Evolutionary conservation across 2,329 filamentous ascomycete genomes (phyloP).

Genomic region (Colletotrichum lupini): DNA sequence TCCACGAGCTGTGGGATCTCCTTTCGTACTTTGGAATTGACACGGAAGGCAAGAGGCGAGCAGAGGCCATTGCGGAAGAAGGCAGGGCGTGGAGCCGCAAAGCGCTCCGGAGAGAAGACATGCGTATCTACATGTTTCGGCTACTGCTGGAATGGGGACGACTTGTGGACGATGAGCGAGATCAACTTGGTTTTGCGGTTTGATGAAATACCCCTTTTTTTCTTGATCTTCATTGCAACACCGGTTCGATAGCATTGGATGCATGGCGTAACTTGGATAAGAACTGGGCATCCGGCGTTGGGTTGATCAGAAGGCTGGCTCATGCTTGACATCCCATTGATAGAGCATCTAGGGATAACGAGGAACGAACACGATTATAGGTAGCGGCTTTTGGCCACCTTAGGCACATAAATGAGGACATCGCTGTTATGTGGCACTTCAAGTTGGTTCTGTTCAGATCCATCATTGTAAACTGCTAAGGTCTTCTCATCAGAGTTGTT

Average conservation of each 20-base stretch:
- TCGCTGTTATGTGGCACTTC: not conserved
- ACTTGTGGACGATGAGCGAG: constrained; percentile 66
- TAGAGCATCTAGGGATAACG: not conserved
- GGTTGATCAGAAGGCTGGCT: not conserved
- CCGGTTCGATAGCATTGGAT: not conserved
- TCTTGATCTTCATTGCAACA: not conserved
- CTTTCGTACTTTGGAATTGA: constrained; percentile 37
- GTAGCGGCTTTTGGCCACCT: not conserved
- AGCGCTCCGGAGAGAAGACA: constrained; percentile 74
- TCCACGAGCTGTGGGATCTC: constrained; percentile 35
- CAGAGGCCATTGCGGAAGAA: constrained; percentile 42
- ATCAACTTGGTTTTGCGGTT: constrained; percentile 46
- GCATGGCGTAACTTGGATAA: not conserved
- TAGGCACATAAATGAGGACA: not conserved
- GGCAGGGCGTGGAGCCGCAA: constrained; percentile 62
- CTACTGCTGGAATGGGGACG: constrained; percentile 77
- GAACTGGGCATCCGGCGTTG: not conserved
- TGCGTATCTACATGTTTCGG: constrained; percentile 80
- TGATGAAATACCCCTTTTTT: constrained; percentile 21
- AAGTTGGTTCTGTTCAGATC: not conserved
- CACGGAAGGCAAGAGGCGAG: constrained; percentile 35
- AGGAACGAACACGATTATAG: not conserved
- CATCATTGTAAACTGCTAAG: not conserved
- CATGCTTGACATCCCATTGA: not conserved
- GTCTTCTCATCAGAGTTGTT: rapidly evolving